Evolutionary conservation across 192 early-diverging fungal genomes (phyloP).

Genomic region (Bifiguratus adelaidae): DNA sequence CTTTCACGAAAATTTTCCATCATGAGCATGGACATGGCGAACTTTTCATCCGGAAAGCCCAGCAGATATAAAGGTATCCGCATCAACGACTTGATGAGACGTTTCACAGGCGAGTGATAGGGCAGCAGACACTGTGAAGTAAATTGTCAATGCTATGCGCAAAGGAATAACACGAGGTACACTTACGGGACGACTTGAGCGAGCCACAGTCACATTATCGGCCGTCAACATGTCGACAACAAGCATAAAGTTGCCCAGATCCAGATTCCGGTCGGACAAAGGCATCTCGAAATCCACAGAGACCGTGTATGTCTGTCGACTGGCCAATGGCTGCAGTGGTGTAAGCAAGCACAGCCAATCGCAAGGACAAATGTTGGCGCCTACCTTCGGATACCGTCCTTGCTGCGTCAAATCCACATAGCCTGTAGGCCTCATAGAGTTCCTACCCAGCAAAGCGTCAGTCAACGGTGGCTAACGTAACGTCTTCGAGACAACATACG

Average conservation of each 20-base stretch:
- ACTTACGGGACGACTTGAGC: constrained; percentile 34
- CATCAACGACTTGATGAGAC: no score
- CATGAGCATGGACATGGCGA: constrained; percentile 6
- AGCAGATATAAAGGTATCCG: no score
- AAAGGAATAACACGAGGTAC: no score
- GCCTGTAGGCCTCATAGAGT: no score
- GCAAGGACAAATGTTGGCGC: not conserved
- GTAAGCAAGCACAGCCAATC: not conserved
- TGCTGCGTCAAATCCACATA: not conserved
- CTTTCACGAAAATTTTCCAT: constrained; percentile 15
- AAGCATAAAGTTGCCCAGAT: constrained; percentile 28
- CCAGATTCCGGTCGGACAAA: not conserved
- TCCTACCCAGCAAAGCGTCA: no score
- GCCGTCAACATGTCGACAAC: constrained; percentile 10
- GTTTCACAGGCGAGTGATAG: no score
- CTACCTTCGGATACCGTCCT: not conserved
- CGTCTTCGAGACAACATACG: no score
- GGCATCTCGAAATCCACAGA: not conserved
- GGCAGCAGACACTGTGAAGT: no score
- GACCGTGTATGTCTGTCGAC: not conserved
- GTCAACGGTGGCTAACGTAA: no score
- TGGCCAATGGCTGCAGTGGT: not conserved
- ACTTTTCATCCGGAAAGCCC: constrained; percentile 15
- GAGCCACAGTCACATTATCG: constrained; percentile 21
- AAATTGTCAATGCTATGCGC: no score